Percentiles rank a stretch among this genome's conserved stretches.
Evolutionary conservation across 345 rosid genomes (phyloP).

Genomic region (Eucalyptus pauciflora): DNA sequence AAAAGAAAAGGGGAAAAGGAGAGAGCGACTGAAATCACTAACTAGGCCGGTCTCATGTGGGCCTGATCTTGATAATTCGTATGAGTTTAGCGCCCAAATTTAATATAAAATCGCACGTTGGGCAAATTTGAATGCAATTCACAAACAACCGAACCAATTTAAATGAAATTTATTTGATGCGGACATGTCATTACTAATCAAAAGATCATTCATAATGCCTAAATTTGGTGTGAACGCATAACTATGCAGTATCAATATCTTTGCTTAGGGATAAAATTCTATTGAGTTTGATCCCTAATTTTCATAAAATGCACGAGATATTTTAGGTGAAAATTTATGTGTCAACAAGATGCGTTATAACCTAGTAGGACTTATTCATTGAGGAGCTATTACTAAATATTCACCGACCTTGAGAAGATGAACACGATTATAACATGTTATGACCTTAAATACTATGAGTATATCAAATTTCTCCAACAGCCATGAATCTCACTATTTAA

Average conservation of each 20-base stretch:
- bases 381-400: background rate
- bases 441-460: background rate
- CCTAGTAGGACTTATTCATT: background rate
- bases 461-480: background rate
- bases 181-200: background rate
- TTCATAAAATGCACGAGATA: background rate
- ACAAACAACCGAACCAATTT: background rate
- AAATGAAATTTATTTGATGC: background rate
- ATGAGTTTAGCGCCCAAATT: background rate
- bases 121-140: background rate
- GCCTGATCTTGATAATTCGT: background rate
- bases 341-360: background rate
- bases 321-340: background rate
- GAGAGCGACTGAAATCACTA: background rate
- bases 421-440: background rate
- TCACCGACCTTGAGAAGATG: background rate
- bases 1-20: rapidly evolving
- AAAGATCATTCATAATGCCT: background rate
- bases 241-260: background rate
- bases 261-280: too few species aligned
- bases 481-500: background rate
- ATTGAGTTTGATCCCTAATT: background rate
- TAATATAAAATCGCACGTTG: too few species aligned
- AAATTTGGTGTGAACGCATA: background rate
- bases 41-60: background rate